Evolutionary conservation across 2,329 filamentous ascomycete genomes (phyloP), one percentile per base, ranked within the genome.

Genomic region (Hawksworthiomyces lignivorus): DNA sequence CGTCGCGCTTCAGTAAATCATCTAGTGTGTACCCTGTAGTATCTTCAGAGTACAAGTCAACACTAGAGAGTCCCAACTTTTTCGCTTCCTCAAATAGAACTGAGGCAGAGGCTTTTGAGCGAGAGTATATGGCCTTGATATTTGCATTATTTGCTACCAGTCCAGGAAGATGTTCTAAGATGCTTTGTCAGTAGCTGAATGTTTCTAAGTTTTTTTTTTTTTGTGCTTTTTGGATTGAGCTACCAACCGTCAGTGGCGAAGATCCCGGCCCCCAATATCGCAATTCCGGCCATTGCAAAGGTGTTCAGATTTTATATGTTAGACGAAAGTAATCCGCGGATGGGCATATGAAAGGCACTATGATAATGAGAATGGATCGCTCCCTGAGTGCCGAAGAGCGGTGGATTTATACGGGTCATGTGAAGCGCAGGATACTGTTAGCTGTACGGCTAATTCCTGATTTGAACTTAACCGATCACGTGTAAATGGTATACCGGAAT

Each of bases 111-210:
- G 35, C 35, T 26, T 28, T 29, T 8, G 35, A 27, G 24, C 35
- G 35, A 4, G 36, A 31, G 36, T 39, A 37, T 14, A 30, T 39
- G 26, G 36, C 36, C 26, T 39, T 39, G 36, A 39, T 17, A 19
- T 24, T 18, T 17, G 36, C 26, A n/a, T 39, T 39, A 27, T 28
- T 39, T 8, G 36, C 26, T 9, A 39, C 24, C 15, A 37, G 35
- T 17, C 22, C 35, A 3, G 35, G 35, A 24, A 37, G 35, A 12
- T 37, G 35, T 24, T 37, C 35, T 37, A 17, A 5, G 8, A 26
- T 26, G 24, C 19, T 17, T n/a, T 15, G 22, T 37, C 18, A 37
- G 35, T n/a, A 36, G 21, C 11, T 36, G 24, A n/a, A n/a, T n/a
- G n/a, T n/a, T n/a, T n/a, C n/a, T n/a, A n/a, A n/a, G n/a, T n/a